These are phyloP conservation scores for Penicillium sp. DNA, from an alignment of 2,329 filamentous ascomycete species.

Conservation along the genomic window DNA sequence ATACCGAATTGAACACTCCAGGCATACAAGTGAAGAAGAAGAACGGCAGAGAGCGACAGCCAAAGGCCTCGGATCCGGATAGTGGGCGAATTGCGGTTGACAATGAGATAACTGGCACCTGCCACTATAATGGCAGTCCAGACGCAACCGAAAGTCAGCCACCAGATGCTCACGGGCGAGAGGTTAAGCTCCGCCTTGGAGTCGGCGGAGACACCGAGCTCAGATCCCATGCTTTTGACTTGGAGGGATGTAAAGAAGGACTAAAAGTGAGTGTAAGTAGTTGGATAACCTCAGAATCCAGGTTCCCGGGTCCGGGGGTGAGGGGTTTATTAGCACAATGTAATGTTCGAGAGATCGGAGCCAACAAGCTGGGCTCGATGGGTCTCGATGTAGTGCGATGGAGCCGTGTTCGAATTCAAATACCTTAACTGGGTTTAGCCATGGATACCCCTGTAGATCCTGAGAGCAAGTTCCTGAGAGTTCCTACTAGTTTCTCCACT, in stretches of 20 bases:
- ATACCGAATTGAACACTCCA: constrained; percentile 34
- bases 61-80: constrained; percentile 39
- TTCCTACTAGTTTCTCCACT: neutral
- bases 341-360: neutral
- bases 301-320: neutral
- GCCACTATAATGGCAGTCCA: constrained; percentile 33
- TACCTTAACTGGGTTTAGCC: neutral
- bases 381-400: neutral
- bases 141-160: constrained; percentile 25
- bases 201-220: constrained; percentile 27
- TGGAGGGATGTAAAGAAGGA: neutral
- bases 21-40: constrained; percentile 37
- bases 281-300: neutral
- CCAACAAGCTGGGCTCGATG: neutral
- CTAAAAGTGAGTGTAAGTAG: neutral
- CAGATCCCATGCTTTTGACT: constrained; percentile 27
- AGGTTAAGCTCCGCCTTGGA: constrained; percentile 22
- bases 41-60: constrained; percentile 35
- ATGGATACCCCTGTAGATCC: neutral
- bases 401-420: neutral
- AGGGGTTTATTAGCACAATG: neutral
- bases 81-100: constrained; percentile 32
- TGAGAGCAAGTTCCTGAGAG: neutral
- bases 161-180: constrained; percentile 27
- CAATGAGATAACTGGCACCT: constrained; percentile 33